phyloP scores from a whole-genome alignment of 2,329 filamentous ascomycete species.

The Thelonectria blattea region DNA sequence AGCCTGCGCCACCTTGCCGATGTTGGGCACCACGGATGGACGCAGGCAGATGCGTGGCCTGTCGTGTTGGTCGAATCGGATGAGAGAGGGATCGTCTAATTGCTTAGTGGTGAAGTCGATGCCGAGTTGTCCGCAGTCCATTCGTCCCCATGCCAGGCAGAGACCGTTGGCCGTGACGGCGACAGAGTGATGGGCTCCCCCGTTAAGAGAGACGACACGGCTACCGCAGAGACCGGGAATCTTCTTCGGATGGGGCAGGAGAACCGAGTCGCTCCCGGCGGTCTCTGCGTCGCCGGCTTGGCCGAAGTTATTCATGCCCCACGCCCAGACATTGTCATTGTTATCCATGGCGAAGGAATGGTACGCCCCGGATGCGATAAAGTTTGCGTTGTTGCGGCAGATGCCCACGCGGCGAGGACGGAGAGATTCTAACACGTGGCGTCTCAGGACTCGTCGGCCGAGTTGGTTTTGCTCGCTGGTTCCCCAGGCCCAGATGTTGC shows the following conservation, averaged over 20 bases:
- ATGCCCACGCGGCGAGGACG: conserved; percentile 12
- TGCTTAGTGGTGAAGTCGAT: conserved; percentile 55
- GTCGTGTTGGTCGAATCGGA: conserved; percentile 63
- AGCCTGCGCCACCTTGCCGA: conserved; percentile 53
- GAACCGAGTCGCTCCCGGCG: conserved; percentile 52
- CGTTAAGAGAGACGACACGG: conserved; percentile 67
- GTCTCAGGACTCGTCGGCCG: conserved; percentile 56
- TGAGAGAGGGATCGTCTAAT: conserved; percentile 52
- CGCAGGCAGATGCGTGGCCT: conserved; percentile 62
- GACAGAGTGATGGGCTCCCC: conserved; percentile 72
- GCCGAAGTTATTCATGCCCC: conserved; percentile 83
- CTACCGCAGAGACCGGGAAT: conserved; percentile 66
- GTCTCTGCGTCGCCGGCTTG: conserved; percentile 63
- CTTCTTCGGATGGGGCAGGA: conserved; percentile 60
- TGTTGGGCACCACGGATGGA: conserved; percentile 61
- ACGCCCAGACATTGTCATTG: conserved; percentile 71
- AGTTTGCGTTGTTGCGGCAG: conserved; percentile 56
- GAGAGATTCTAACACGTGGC: conserved; percentile 44
- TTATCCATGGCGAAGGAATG: conserved; percentile 76
- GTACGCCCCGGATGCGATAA: conserved; percentile 70
- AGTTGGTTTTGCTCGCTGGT: conserved; percentile 54
- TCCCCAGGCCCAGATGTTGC: conserved; percentile 40
- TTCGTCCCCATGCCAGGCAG: conserved; percentile 59
- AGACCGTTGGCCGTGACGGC: conserved; percentile 56
- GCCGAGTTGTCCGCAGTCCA: conserved; percentile 58